Base-by-base conservation (phyloP, 805 yeast species). In the Pichia californica region DNA sequence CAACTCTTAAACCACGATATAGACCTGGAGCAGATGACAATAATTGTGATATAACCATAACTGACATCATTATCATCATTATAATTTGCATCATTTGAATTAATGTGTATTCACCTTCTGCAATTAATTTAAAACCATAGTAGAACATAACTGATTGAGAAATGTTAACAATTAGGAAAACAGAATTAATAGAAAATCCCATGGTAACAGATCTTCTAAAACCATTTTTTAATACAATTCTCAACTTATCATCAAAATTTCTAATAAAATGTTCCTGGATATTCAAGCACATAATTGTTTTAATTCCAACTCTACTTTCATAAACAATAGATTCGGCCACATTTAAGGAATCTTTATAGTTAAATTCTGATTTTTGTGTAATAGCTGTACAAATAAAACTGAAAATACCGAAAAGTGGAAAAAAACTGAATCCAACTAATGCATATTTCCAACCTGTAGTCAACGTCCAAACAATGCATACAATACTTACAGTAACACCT, bases 401-500 rank as follows among this genome's bases (percentile, higher is more conserved):
- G 3, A 77, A 40, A 0, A 56, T 47, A 7, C 85, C 77, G 40
- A 85, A 77, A 11, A 79, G 49, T 0, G 96, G 94, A 13, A 84
- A 71, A 59, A 88, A 69, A 0, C 95, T 73, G 10, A 89, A 53
- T 2, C 95, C 94, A 2, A 87, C 93, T 9, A 91, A 63, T 2
- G 96, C 76, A 33, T 93, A 64, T 54, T 82, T 84, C 98, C 98
- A 93, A 0, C 96, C 96, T 10, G 71, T 58, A 0, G 70, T 71
- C 1, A 88, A 48, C 0, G 96, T 79, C 97, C 97, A 93, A 7
- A 77, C 65, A 5, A 81, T 48, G 4, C 96, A 94, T 23, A 79
- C 61, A 0, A 67, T 31, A 0, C 83, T 65, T 38, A 88, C 69
- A 0, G 78, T 65, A 2, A 74, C 39, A 31, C 85, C 70, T 10